Conservation (phyloP, 177 flowering plant genomes). For the Vitis hybrid region DNA sequence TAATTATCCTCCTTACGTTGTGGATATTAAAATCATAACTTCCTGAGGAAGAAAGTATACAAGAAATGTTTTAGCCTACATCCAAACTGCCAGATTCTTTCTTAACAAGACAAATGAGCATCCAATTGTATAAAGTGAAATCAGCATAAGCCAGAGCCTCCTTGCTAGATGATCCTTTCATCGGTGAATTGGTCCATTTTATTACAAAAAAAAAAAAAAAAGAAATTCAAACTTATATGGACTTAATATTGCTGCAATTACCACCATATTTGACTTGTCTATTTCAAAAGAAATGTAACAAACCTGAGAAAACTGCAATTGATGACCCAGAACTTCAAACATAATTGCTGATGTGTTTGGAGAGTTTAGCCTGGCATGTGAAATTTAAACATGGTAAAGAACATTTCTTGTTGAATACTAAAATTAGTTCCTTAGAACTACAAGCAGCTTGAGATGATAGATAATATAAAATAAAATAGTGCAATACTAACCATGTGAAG, state of each 20-base stretch:
- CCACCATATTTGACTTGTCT: not conserved
- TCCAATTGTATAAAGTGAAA: not conserved
- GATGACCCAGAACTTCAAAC: constrained; percentile 74
- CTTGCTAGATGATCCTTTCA: not conserved
- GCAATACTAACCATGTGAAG: too few species aligned
- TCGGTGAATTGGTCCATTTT: not conserved
- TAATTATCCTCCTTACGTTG: not conserved
- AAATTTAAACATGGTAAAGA: not conserved
- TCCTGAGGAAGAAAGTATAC: not conserved
- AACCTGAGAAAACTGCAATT: constrained; percentile 85
- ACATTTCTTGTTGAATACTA: not conserved
- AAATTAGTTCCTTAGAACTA: too few species aligned
- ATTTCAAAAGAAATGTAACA: not conserved
- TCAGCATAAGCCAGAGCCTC: not conserved
- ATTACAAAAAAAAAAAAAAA: not conserved
- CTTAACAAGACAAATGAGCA: not conserved
- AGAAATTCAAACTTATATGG: not conserved
- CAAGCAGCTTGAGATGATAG: too few species aligned
- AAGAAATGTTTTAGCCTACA: not conserved
- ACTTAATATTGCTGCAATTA: not conserved
- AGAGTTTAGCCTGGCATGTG: constrained; percentile 57
- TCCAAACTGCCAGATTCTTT: not conserved
- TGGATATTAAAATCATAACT: not conserved
- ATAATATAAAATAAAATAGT: too few species aligned
- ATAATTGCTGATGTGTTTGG: constrained; percentile 62